Conservation (phyloP, 306 rosid genomes). For the Begonia loranthoides region DNA sequence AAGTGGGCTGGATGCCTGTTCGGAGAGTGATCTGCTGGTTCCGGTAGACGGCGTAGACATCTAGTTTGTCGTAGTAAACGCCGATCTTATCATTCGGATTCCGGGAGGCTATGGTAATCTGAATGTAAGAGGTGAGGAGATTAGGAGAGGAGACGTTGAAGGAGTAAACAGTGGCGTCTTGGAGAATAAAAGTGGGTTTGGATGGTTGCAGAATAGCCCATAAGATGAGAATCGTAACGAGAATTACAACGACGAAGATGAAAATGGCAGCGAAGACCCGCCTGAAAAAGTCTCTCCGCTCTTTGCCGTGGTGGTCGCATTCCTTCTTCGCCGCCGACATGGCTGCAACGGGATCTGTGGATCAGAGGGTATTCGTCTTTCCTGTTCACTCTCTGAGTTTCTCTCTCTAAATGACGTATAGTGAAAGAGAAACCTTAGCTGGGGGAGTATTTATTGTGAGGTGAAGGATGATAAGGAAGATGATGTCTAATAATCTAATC, state of each 20-base stretch:
- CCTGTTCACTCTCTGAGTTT: too few relatives aligned
- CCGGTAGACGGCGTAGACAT: constrained; percentile 43
- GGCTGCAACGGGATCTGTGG: not conserved
- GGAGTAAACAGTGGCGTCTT: constrained; percentile 77
- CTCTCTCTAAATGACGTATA: too few relatives aligned
- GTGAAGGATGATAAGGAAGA: too few relatives aligned
- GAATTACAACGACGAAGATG: constrained; percentile 38
- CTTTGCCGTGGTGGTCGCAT: constrained; percentile 40
- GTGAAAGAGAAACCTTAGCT: too few relatives aligned
- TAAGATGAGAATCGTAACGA: constrained; percentile 40
- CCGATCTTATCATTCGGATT: constrained; percentile 81
- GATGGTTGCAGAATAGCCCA: constrained; percentile 72
- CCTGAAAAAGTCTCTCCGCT: not conserved
- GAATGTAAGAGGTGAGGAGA: constrained; percentile 58
- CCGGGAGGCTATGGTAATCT: constrained; percentile 56
- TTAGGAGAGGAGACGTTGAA: constrained; percentile 67
- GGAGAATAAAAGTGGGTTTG: constrained; percentile 64
- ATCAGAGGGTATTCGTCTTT: too few relatives aligned
- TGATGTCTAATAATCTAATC: too few relatives aligned
- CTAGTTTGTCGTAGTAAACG: constrained; percentile 72
- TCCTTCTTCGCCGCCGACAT: constrained; percentile 51
- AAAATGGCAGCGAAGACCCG: constrained; percentile 23
- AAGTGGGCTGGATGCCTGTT: constrained; percentile 50
- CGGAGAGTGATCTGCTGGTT: constrained; percentile 66
- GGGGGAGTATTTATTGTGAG: too few relatives aligned